A percentile compares a stretch with the other conserved stretches of the same genome.
Evolutionary conservation across 2,329 filamentous ascomycete genomes (phyloP).

Genomic region (Cladophialophora yegresii): DNA sequence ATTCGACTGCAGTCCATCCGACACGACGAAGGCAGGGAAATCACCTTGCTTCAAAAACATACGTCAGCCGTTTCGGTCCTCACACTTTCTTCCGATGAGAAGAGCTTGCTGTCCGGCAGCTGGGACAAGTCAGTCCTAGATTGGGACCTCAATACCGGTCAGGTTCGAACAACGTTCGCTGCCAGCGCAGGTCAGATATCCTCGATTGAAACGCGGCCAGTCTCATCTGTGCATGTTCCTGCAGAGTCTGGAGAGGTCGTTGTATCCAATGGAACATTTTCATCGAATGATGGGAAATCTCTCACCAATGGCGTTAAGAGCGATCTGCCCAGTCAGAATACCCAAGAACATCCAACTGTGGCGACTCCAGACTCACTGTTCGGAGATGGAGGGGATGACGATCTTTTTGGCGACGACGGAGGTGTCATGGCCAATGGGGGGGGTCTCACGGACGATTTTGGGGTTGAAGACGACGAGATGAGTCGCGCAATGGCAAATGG

Average conservation of each 20-base stretch:
- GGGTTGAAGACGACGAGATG: constrained; percentile 83
- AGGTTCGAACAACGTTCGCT: constrained; percentile 72
- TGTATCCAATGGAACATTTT: constrained; percentile 67
- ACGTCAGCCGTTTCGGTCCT: constrained; percentile 90
- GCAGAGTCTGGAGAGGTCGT: constrained; percentile 64
- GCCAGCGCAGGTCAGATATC: constrained; percentile 82
- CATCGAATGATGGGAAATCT: constrained; percentile 70
- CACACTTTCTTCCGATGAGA: constrained; percentile 79
- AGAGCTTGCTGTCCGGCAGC: constrained; percentile 82
- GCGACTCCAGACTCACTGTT: constrained; percentile 80
- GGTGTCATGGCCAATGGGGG: constrained; percentile 50
- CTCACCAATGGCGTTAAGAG: constrained; percentile 55
- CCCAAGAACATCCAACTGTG: constrained; percentile 59
- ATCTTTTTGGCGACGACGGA: constrained; percentile 83
- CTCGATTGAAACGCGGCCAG: constrained; percentile 79
- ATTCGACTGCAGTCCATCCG: constrained; percentile 93
- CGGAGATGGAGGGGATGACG: constrained; percentile 74
- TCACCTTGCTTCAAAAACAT: constrained; percentile 77
- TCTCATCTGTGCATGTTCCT: constrained; percentile 73
- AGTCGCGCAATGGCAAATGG: constrained; percentile 70
- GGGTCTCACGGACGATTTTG: constrained; percentile 63
- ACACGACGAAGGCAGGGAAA: constrained; percentile 90
- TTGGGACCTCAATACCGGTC: constrained; percentile 90
- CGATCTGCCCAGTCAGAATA: constrained; percentile 40
- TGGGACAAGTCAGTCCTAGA: constrained; percentile 96